Base-by-base conservation (phyloP, 306 rosid genomes). In the Erythrophleum fordii region DNA sequence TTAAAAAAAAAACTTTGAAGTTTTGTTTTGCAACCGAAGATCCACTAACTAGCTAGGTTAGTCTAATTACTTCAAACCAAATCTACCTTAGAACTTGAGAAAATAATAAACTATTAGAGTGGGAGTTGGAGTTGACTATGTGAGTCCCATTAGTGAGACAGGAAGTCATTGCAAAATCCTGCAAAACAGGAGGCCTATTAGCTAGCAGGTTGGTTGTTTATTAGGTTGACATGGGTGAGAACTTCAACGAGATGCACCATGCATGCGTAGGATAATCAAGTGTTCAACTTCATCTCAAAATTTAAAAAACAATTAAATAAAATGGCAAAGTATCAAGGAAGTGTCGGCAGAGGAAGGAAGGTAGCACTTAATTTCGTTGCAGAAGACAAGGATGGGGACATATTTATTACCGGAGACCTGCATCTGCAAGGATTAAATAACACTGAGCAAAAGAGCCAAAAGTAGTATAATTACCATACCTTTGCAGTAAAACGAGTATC, bases 341-440 rank as follows among this genome's bases (percentile, higher is more conserved):
- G 77, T 89, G 93, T 89, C 93, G 93, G 91, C 83, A 89, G 85
- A 85, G 88, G 82, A 81, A 60, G 86, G 74, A 81, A 60, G 86
- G 74, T 76, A 79, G 84, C 73, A 70, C 35, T 39, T 62, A 61
- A 61, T 28, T 14, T 14, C 1, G 5, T 8, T 2, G 68, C 22
- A 29, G 42, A 28, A 77, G 76, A 78, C 72, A 76, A 8, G 44
- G 62, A 83, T 76, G 75, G 86, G 74, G 74, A 66, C 80, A 74
- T 42, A 77, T 83, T 85, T 77, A 59, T 4, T 11, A 28, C 37
- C n/a, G 26, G 66, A 26, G 37, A 12, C 25, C 62, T 25, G 65
- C 25, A 25, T 58, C 65, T 25, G 5, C 25, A 18, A 11, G 65
- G 25, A 59, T 26, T 26, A 26, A 58, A 58, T 58, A 25, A 26